Percentiles rank a stretch among this genome's conserved stretches.
Conservation (phyloP, 352 stramenopile genomes). For the Phytophthora capsici region DNA sequence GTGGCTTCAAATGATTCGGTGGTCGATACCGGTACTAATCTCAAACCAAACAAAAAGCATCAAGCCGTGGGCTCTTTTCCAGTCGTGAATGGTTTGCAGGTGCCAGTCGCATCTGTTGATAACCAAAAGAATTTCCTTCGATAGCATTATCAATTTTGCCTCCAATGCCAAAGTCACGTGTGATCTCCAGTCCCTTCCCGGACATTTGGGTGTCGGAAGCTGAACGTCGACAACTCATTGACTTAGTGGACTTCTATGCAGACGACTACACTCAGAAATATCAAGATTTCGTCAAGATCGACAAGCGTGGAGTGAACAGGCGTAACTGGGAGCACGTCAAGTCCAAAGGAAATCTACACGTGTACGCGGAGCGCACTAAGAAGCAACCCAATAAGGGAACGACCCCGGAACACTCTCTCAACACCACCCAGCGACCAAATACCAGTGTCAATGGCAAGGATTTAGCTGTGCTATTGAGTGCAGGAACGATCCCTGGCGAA, state of each 20-base stretch:
- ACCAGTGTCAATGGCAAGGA: not conserved
- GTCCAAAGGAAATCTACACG: slow-evolving; percentile 22
- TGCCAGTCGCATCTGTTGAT: no score
- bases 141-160: not conserved
- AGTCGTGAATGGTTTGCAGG: no score
- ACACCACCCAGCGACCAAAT: not conserved
- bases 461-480: slow-evolving; percentile 15
- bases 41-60: no score
- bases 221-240: slow-evolving; percentile 12
- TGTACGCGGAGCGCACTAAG: slow-evolving; percentile 13
- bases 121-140: no score
- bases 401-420: slow-evolving; percentile 2
- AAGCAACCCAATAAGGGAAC: not conserved
- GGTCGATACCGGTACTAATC: no score
- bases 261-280: slow-evolving; percentile 34
- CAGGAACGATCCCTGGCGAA: slow-evolving; percentile 23
- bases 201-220: slow-evolving; percentile 14
- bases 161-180: slow-evolving; percentile 18
- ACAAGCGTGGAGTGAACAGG: slow-evolving; percentile 24
- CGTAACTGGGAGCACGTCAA: slow-evolving; percentile 29
- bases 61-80: no score
- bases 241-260: slow-evolving; percentile 16
- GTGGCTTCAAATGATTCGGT: no score
- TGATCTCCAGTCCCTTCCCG: slow-evolving; percentile 13
- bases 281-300: slow-evolving; percentile 25